Evolutionary conservation across 2,329 filamentous ascomycete genomes (phyloP).

Genomic region (Cercospora berteroae): DNA sequence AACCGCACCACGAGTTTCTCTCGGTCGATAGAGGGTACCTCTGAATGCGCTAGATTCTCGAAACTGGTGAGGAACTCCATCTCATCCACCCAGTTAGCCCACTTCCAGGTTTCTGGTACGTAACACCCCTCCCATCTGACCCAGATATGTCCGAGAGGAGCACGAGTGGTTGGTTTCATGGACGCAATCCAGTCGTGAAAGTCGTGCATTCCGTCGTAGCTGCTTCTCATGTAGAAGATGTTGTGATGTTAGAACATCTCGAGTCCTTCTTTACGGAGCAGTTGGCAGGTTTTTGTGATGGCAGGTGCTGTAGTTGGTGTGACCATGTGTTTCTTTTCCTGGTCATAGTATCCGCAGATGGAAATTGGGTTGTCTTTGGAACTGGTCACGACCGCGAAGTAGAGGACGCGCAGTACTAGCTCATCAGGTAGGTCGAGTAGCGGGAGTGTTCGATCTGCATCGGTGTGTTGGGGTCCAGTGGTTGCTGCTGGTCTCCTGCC

Average conservation of each 20-base stretch:
- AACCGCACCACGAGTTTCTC: background rate
- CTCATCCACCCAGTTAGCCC: background rate
- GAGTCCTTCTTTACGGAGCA: slow-evolving; percentile 11
- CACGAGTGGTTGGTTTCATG: background rate
- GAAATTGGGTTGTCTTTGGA: background rate
- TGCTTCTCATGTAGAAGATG: background rate
- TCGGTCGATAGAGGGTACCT: background rate
- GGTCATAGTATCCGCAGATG: background rate
- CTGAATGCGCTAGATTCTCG: background rate
- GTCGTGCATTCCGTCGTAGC: background rate
- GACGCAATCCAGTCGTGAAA: background rate
- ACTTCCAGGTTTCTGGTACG: background rate
- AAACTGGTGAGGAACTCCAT: background rate
- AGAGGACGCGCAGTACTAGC: background rate
- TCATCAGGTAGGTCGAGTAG: background rate
- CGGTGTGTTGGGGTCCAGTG: background rate
- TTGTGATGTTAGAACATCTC: slow-evolving; percentile 6
- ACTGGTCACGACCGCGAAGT: background rate
- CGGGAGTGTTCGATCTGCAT: background rate
- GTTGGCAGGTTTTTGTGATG: slow-evolving; percentile 11
- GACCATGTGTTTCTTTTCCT: background rate
- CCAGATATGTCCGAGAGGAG: background rate
- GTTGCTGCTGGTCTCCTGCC: background rate
- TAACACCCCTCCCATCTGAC: background rate
- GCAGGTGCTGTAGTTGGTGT: background rate